Percentiles rank a stretch among this genome's conserved stretches.
Conservation (phyloP, 2,329 filamentous ascomycete species). For the Calonectria honghensis region DNA sequence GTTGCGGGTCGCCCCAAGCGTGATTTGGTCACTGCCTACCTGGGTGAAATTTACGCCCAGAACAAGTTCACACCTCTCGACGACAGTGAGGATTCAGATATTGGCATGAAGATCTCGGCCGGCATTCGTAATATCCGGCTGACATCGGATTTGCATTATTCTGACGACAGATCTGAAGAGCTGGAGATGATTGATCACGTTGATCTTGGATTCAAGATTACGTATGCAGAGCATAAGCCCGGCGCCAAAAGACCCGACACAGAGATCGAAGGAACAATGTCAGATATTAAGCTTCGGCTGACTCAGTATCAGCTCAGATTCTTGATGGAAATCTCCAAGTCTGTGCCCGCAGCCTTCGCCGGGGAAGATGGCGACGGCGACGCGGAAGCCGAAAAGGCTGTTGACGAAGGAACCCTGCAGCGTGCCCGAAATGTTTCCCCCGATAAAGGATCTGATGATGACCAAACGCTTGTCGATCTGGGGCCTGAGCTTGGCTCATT, state of each 20-base stretch:
- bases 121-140: conserved; percentile 94
- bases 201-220: conserved; percentile 93
- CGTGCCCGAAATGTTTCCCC: conserved; percentile 65
- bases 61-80: conserved; percentile 93
- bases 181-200: conserved; percentile 98
- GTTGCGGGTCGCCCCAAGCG: conserved; percentile 81
- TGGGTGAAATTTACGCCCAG: conserved; percentile 97
- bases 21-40: conserved; percentile 91
- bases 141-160: conserved; percentile 91
- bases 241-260: conserved; percentile 89
- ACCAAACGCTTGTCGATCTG: conserved; percentile 71
- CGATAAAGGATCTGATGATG: conserved; percentile 58
- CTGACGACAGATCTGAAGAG: conserved; percentile 83
- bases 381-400: conserved; percentile 83
- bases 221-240: conserved; percentile 89
- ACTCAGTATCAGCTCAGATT: conserved; percentile 95
- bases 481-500: conserved; percentile 82
- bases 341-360: conserved; percentile 90
- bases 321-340: conserved; percentile 88
- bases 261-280: conserved; percentile 94
- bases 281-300: conserved; percentile 91
- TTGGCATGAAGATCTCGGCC: conserved; percentile 91
- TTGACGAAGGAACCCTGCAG: conserved; percentile 75
- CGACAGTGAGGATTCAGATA: conserved; percentile 81
- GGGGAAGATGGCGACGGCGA: conserved; percentile 80